A percentile compares a stretch with the other conserved stretches of the same genome.
Evolutionary conservation across 2,329 filamentous ascomycete species (phyloP).

Genomic region (Ophiocordyceps australis): DNA sequence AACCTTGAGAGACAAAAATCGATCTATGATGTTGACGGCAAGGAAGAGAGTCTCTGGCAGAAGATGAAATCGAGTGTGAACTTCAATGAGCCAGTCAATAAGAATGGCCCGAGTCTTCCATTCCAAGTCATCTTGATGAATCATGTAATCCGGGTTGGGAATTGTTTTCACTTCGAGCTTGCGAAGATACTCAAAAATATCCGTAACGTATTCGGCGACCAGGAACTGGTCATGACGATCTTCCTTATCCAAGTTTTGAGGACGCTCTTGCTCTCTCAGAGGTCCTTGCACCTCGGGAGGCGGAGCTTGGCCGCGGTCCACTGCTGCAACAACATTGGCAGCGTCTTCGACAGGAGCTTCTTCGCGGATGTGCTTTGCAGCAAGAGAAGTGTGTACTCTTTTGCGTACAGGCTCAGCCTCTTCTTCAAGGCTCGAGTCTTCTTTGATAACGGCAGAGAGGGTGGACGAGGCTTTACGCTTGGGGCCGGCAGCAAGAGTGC

Average conservation of each 20-base stretch:
- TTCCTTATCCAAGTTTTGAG: conserved; percentile 62
- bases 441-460: conserved; percentile 27
- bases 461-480: conserved; percentile 49
- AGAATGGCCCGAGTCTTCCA: conserved; percentile 98
- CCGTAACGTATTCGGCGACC: conserved; percentile 92
- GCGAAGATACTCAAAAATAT: conserved; percentile 92
- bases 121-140: conserved; percentile 82
- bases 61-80: conserved; percentile 90
- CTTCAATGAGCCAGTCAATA: conserved; percentile 95
- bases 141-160: conserved; percentile 90
- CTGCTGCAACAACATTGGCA: too few species aligned
- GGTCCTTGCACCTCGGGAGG: conserved; percentile 8
- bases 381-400: conserved; percentile 37
- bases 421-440: conserved; percentile 39
- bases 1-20: conserved; percentile 87
- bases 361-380: conserved; percentile 23
- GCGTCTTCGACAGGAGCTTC: conserved; percentile 12
- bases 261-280: conserved; percentile 8
- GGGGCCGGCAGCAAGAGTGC: conserved; percentile 38
- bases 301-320: too few species aligned
- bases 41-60: conserved; percentile 94
- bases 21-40: conserved; percentile 94
- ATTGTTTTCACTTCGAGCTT: conserved; percentile 64
- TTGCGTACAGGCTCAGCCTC: conserved; percentile 53
- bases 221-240: conserved; percentile 89